phyloP scores from a whole-genome alignment of 2,329 filamentous ascomycete species.

The Byssothecium circinans region DNA sequence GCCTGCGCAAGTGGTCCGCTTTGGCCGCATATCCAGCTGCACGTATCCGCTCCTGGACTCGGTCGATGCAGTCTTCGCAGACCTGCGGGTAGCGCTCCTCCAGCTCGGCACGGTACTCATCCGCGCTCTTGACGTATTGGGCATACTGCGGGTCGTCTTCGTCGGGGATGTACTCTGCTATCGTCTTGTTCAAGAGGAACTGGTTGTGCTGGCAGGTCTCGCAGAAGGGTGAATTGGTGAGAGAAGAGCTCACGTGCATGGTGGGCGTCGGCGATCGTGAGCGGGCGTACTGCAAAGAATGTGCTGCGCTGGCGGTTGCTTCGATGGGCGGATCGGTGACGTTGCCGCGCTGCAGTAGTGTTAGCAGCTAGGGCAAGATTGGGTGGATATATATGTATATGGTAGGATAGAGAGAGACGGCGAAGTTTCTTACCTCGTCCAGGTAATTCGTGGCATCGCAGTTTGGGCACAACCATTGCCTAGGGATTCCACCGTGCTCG shows the following conservation, averaged over 20 bases:
- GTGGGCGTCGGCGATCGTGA: conserved; percentile 31
- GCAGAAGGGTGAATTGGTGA: conserved; percentile 62
- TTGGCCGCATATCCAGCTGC: conserved; percentile 78
- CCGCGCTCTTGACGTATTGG: conserved; percentile 68
- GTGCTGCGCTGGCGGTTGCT: conserved; percentile 37
- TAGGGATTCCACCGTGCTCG: conserved; percentile 22
- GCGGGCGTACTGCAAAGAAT: conserved; percentile 24
- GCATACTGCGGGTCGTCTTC: conserved; percentile 67
- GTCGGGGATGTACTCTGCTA: conserved; percentile 78
- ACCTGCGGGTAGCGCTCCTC: conserved; percentile 88
- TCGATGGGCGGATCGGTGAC: conserved; percentile 81
- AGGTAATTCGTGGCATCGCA: conserved; percentile 90
- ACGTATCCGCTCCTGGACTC: conserved; percentile 69
- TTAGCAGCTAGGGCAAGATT: too few species aligned
- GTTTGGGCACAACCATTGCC: conserved; percentile 47
- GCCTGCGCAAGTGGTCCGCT: conserved; percentile 74
- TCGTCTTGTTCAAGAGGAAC: conserved; percentile 70
- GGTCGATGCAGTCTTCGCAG: conserved; percentile 76
- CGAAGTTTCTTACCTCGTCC: conserved; percentile 76
- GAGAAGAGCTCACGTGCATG: conserved; percentile 8
- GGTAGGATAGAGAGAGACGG: too few species aligned
- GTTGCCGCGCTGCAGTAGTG: conserved; percentile 69
- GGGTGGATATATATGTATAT: too few species aligned
- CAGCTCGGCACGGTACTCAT: conserved; percentile 69
- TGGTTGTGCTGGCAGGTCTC: conserved; percentile 85